Base-by-base conservation (phyloP, 768 basidiomycete species). In the Trametes punicea region DNA sequence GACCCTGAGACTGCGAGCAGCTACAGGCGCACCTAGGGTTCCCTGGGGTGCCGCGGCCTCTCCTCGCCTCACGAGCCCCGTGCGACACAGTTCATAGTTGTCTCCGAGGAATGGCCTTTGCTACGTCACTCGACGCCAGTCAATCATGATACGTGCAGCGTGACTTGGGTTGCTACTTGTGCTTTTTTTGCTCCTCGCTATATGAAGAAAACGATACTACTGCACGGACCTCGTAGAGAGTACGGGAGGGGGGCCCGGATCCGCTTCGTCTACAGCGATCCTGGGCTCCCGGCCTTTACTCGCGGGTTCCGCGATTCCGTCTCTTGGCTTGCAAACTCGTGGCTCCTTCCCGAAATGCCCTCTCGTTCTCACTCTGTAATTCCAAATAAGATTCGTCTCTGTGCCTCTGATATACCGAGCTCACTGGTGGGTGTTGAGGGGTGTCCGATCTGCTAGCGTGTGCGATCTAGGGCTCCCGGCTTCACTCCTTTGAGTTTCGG, bases 1-100 rank as follows among this genome's bases (percentile, higher is more conserved):
- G 70, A 69, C 31, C 69, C 67, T 18, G 74, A 70, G 36, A 64
- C 69, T 30, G 72, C 69, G 20, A 50, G 64, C 52, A 64, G 66
- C 51, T 69, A 67, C 57, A 61, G 67, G 52, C 61, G 67, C 46
- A 55, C 60, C 42, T 69, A 45, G 56, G 33, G 6, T 21, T 13
- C 26, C n/a, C n/a, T n/a, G 2, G 45, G 33, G 26, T 51, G 39
- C 50, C 27, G 9, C 10, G 20, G 47, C 47, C 34, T 48, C 30
- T 36, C 34, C 34, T 36, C 8, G n/a, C 13, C 13, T 9, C 13
- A 36, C 15, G 15, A 15, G 34, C 34, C n/a, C n/a, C n/a, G n/a
- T n/a, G n/a, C n/a, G n/a, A n/a, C n/a, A n/a, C n/a, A n/a, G n/a
- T n/a, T n/a, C n/a, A n/a, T n/a, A n/a, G n/a, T n/a, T n/a, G n/a